Conservation (phyloP, 306 rosid species). For the Rosa rugosa region DNA sequence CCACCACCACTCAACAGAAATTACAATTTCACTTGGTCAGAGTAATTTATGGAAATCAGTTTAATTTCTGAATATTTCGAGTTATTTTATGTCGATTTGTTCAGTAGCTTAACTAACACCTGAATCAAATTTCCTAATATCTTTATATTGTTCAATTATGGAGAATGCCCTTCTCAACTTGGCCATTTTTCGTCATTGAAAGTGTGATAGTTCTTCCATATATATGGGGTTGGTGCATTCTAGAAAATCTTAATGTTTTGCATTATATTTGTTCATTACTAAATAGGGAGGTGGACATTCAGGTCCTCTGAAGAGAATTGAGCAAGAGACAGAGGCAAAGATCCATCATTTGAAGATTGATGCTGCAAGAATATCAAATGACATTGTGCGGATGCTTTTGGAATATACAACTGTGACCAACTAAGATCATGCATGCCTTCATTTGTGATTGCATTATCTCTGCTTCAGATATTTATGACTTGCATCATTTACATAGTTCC, state of each 20-base stretch:
- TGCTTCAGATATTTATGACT: too few relatives aligned
- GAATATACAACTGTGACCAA: conserved; percentile 18
- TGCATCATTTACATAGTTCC: too few relatives aligned
- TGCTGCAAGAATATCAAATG: conserved; percentile 44
- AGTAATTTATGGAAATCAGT: background rate
- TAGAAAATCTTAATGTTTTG: background rate
- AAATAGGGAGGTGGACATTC: too few relatives aligned
- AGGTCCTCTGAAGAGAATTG: too few relatives aligned
- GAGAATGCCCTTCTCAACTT: too few relatives aligned
- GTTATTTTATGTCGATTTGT: background rate
- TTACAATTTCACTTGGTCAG: background rate
- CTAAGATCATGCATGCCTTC: background rate
- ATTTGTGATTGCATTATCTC: too few relatives aligned
- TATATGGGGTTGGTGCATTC: background rate
- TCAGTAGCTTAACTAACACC: too few relatives aligned
- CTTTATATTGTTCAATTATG: background rate
- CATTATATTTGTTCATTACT: too few relatives aligned
- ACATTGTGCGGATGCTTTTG: conserved; percentile 7
- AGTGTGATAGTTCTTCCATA: too few relatives aligned
- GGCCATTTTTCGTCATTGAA: too few relatives aligned
- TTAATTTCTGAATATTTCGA: background rate
- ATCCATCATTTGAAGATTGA: conserved; percentile 45
- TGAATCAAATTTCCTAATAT: too few relatives aligned
- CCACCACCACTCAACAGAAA: background rate
- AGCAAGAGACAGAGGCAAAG: too few relatives aligned